Evolutionary conservation across 129 eudicot genomes (phyloP).

Genomic region (Daucus carota): DNA sequence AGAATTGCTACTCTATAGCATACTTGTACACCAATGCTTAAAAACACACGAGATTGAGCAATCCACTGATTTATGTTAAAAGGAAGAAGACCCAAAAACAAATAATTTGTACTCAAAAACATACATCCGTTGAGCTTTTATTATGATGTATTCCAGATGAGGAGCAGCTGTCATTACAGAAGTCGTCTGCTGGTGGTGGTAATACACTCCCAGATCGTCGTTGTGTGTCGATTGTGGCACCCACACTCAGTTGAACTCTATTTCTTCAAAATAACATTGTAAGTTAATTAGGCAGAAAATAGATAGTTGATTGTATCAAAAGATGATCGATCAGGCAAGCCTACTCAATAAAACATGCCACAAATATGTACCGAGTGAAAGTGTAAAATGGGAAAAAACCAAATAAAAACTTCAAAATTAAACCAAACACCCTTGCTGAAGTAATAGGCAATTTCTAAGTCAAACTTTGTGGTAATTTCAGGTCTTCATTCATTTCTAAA

Average conservation of each 20-base stretch:
- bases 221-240: constrained; percentile 61
- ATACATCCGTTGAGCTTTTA: constrained; percentile 75
- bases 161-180: constrained; percentile 46
- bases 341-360: not conserved
- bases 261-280: constrained; percentile 39
- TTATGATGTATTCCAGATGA: constrained; percentile 44
- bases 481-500: not conserved
- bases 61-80: not conserved
- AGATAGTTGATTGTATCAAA: not conserved
- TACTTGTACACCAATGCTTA: not conserved
- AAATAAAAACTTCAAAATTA: not conserved
- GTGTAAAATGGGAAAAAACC: not conserved
- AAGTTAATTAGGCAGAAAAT: constrained; percentile 27
- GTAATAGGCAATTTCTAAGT: not conserved
- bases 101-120: constrained; percentile 31
- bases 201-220: constrained; percentile 68
- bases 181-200: constrained; percentile 93
- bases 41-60: not conserved
- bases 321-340: constrained; percentile 4
- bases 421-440: not conserved
- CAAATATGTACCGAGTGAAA: not conserved
- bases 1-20: not conserved
- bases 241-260: constrained; percentile 86
- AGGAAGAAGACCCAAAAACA: not conserved
- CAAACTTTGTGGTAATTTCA: not conserved